Percentiles rank a stretch among this genome's conserved stretches.
phyloP scores from a whole-genome alignment of 495 filamentous ascomycete species.

The Penicillium egyptiacum region DNA sequence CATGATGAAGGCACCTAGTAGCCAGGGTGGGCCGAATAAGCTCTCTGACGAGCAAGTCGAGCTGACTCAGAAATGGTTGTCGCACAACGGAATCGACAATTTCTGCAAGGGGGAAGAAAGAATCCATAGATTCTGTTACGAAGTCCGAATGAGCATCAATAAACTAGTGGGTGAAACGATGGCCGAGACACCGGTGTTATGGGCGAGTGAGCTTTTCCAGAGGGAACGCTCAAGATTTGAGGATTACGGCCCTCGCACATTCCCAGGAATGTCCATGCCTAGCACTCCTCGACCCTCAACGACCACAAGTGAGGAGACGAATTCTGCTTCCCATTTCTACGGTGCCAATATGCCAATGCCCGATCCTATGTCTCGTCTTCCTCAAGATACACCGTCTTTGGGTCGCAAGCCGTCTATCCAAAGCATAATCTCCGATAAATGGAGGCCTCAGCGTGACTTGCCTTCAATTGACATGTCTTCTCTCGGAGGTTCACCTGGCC shows the following conservation, averaged over 20 bases:
- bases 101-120: constrained; percentile 95
- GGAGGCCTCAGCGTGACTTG: constrained; percentile 49
- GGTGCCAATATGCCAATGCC: constrained; percentile 38
- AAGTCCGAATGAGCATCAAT: constrained; percentile 82
- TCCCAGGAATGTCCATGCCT: constrained; percentile 47
- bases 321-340: constrained; percentile 30
- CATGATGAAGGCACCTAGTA: constrained; percentile 75
- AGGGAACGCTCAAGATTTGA: constrained; percentile 77
- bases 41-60: constrained; percentile 94
- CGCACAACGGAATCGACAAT: constrained; percentile 80
- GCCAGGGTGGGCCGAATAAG: constrained; percentile 90
- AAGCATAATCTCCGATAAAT: constrained; percentile 67
- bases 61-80: constrained; percentile 80
- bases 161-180: constrained; percentile 86
- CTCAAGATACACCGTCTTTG: constrained; percentile 39
- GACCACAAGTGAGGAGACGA: constrained; percentile 52
- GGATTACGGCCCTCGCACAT: constrained; percentile 51
- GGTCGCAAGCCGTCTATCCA: constrained; percentile 54
- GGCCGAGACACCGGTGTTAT: constrained; percentile 82
- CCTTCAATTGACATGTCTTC: constrained; percentile 52
- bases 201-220: constrained; percentile 87
- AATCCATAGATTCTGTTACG: constrained; percentile 90
- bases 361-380: constrained; percentile 41
- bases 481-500: constrained; percentile 59
- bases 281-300: constrained; percentile 49